phyloP scores from a whole-genome alignment of 495 filamentous ascomycete genomes.

The Cryomyces antarcticus region DNA sequence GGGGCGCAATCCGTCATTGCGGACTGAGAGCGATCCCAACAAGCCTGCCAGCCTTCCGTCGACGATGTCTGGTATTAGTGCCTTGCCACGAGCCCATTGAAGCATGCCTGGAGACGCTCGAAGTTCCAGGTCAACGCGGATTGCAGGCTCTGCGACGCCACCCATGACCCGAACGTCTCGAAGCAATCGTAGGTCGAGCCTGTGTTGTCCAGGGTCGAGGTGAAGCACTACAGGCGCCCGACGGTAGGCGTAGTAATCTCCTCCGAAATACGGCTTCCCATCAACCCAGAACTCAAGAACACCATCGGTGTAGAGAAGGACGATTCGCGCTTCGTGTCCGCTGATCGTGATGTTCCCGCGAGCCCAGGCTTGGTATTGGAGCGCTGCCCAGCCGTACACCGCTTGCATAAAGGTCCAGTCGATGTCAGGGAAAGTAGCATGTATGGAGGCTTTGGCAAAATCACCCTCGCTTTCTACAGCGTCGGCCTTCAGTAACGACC shows the following conservation, averaged over 20 bases:
- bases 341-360: constrained; percentile 26
- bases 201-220: constrained; percentile 28
- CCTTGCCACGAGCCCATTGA: constrained; percentile 14
- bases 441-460: constrained; percentile 17
- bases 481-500: constrained; percentile 19
- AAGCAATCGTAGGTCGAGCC: constrained; percentile 30
- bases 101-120: constrained; percentile 14
- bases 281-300: constrained; percentile 33
- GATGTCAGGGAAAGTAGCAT: constrained; percentile 25
- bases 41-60: constrained; percentile 23
- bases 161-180: constrained; percentile 34
- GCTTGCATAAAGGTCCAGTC: constrained; percentile 31
- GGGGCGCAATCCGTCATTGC: constrained; percentile 17
- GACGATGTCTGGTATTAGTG: constrained; percentile 29
- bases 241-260: constrained; percentile 33
- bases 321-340: constrained; percentile 7
- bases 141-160: constrained; percentile 22
- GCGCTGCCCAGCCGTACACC: constrained; percentile 38
- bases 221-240: constrained; percentile 28
- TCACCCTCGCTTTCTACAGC: constrained; percentile 4
- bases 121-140: constrained; percentile 19
- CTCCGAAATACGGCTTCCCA: constrained; percentile 30
- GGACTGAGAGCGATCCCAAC: constrained; percentile 27
- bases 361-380: constrained; percentile 40
- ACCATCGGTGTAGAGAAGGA: constrained; percentile 24